Conservation (phyloP, 106 monocot genomes). For the Dendrobium chrysotoxum region DNA sequence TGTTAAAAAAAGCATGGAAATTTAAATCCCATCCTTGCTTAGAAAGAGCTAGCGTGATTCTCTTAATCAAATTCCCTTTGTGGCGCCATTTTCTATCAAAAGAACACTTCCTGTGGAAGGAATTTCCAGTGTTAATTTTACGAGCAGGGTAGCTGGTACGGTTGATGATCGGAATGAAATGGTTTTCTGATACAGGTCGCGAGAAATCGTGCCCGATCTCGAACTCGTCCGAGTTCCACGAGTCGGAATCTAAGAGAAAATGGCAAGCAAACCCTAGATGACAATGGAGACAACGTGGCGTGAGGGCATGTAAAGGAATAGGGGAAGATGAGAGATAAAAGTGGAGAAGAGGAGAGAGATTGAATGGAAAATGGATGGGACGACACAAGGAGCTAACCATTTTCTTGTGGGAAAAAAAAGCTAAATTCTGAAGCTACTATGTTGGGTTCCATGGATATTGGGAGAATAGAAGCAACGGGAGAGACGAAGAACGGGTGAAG, state of each 20-base stretch:
- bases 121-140: neutral
- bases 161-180: neutral
- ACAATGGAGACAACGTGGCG: conserved; percentile 4
- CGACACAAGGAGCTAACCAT: neutral
- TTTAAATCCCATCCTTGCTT: conserved; percentile 10
- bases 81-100: neutral
- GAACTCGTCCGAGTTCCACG: neutral
- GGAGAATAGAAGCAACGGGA: neutral
- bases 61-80: conserved; percentile 1
- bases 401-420: neutral
- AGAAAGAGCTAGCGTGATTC: conserved; percentile 2
- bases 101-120: neutral
- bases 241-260: neutral
- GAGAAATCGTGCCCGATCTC: conserved; percentile 1
- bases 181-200: neutral
- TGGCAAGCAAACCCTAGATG: conserved; percentile 12
- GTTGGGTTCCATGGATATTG: neutral
- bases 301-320: neutral
- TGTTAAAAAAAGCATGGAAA: neutral
- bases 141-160: neutral
- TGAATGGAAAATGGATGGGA: neutral
- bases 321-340: neutral
- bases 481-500: neutral
- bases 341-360: neutral
- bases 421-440: neutral